These are phyloP conservation scores for Termitomyces sp. DNA, from an alignment of 768 basidiomycete genomes.

Conservation along the genomic window DNA sequence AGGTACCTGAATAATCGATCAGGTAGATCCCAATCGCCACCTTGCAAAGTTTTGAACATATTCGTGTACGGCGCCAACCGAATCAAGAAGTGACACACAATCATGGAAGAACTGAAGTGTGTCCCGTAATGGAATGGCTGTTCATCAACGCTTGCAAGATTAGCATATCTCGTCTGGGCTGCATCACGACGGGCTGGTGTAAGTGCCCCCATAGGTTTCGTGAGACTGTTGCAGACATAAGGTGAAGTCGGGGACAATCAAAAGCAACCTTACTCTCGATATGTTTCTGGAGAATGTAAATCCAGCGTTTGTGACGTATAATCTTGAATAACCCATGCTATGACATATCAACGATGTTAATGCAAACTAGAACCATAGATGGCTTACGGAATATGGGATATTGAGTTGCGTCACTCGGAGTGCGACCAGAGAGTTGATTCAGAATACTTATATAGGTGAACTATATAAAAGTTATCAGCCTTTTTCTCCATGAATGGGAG, in stretches of 20 bases:
- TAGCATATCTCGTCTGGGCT: conserved; percentile 71
- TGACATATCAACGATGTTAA: background rate
- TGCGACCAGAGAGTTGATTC: conserved; percentile 90
- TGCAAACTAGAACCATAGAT: background rate
- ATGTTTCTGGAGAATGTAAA: conserved; percentile 57
- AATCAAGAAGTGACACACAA: conserved; percentile 92
- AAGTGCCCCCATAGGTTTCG: conserved; percentile 89
- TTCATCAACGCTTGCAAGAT: conserved; percentile 77
- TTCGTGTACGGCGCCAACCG: conserved; percentile 87
- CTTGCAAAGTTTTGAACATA: conserved; percentile 94
- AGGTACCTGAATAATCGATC: conserved; percentile 78
- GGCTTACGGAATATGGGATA: conserved; percentile 86
- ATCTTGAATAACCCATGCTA: conserved; percentile 89
- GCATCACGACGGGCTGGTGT: conserved; percentile 72
- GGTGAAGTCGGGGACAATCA: background rate
- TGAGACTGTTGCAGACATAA: conserved; percentile 51
- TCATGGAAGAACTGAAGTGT: conserved; percentile 97
- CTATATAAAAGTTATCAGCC: conserved; percentile 34
- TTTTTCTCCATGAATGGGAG: background rate
- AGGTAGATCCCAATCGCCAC: conserved; percentile 93
- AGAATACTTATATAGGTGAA: conserved; percentile 87
- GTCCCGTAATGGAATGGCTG: conserved; percentile 92
- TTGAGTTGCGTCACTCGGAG: conserved; percentile 92
- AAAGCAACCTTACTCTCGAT: conserved; percentile 61
- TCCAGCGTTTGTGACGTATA: conserved; percentile 74